Conservation (phyloP, 352 stramenopile species). For the Sclerospora graminicola region DNA sequence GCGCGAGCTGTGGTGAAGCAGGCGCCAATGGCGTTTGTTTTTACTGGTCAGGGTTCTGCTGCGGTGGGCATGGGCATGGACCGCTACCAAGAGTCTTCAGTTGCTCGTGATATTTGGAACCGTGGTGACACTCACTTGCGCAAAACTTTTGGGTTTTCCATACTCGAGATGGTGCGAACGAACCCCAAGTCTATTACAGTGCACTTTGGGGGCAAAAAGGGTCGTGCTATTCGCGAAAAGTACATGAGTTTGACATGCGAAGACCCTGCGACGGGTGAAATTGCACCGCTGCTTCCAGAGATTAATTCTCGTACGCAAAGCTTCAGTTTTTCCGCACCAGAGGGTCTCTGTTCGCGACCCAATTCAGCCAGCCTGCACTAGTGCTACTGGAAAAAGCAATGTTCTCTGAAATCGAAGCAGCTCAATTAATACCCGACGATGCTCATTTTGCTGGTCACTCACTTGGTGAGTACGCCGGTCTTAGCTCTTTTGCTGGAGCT, state of each 20-base stretch:
- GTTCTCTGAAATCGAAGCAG: conserved; percentile 71
- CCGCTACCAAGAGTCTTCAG: conserved; percentile 56
- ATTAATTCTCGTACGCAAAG: conserved; percentile 76
- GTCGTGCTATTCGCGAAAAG: conserved; percentile 74
- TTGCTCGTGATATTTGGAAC: conserved; percentile 77
- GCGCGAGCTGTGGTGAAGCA: conserved; percentile 63
- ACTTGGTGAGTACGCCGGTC: conserved; percentile 80
- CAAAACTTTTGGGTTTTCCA: conserved; percentile 79
- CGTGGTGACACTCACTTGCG: conserved; percentile 59
- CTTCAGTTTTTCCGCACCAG: conserved; percentile 69
- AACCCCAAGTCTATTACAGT: conserved; percentile 80
- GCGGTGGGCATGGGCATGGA: conserved; percentile 85
- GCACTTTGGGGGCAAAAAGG: conserved; percentile 78
- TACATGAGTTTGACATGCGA: conserved; percentile 73
- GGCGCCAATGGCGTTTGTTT: conserved; percentile 65
- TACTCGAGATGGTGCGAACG: conserved; percentile 80
- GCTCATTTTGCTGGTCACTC: conserved; percentile 79
- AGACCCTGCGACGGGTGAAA: conserved; percentile 40
- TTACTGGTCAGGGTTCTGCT: conserved; percentile 80
- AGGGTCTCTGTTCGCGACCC: conserved; percentile 78
- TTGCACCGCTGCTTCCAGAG: conserved; percentile 59
- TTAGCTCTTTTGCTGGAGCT: conserved; percentile 67
- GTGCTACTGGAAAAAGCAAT: conserved; percentile 79
- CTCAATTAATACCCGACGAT: conserved; percentile 62
- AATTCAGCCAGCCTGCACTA: conserved; percentile 79